phyloP scores from a whole-genome alignment of 2,329 filamentous ascomycete genomes.

The Fusarium marasasianum region DNA sequence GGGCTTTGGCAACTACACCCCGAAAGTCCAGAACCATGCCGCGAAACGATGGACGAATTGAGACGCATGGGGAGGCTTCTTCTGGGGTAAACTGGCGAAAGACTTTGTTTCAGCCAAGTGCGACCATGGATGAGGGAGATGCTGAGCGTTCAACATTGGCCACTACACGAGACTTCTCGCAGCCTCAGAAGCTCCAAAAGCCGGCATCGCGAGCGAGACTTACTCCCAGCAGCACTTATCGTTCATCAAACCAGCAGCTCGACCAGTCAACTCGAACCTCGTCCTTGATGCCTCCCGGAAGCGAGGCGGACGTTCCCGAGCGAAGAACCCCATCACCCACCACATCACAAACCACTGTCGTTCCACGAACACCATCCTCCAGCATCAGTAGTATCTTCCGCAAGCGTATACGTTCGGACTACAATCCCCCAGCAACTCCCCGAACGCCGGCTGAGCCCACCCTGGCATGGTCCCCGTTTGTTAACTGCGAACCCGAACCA shows the following conservation, averaged over 20 bases:
- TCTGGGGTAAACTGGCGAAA: neutral
- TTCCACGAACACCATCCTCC: conserved; percentile 36
- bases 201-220: neutral
- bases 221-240: conserved; percentile 2
- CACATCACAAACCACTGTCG: neutral
- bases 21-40: conserved; percentile 6
- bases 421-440: conserved; percentile 24
- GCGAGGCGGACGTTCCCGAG: neutral
- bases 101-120: neutral
- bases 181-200: conserved; percentile 5
- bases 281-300: neutral
- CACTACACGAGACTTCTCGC: conserved; percentile 18
- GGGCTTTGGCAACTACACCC: conserved; percentile 12
- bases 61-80: neutral
- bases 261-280: conserved; percentile 5
- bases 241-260: conserved; percentile 16
- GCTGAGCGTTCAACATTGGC: neutral
- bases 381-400: conserved; percentile 41
- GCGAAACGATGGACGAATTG: neutral
- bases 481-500: conserved; percentile 26
- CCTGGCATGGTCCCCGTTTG: conserved; percentile 42
- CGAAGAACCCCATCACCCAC: conserved; percentile 19
- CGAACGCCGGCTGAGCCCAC: conserved; percentile 32
- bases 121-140: neutral
- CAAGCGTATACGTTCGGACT: conserved; percentile 37